These are phyloP conservation scores for Candida andamanensis DNA, from an alignment of 805 yeast species.

Conservation along the genomic window DNA sequence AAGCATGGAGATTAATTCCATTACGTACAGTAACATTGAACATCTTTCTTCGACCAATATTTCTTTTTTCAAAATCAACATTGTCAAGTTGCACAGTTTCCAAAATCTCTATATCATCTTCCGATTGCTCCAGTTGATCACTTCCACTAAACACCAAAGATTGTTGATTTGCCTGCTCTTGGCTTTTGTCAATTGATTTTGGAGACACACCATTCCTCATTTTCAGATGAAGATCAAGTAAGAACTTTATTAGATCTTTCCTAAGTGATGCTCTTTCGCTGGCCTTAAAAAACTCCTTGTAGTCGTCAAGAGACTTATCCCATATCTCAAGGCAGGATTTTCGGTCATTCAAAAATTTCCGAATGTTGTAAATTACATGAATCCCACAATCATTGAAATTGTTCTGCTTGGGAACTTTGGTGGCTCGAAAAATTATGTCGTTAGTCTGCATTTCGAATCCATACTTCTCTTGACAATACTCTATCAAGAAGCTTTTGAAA, in stretches of 20 bases:
- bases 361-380: slow-evolving; percentile 73
- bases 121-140: too few species aligned
- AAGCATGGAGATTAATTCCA: slow-evolving; percentile 2
- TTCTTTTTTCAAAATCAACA: background rate
- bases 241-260: slow-evolving; percentile 18
- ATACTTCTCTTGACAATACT: slow-evolving; percentile 66
- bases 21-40: slow-evolving; percentile 2
- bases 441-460: slow-evolving; percentile 40
- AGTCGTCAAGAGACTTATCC: slow-evolving; percentile 20
- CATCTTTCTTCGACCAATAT: slow-evolving; percentile 1
- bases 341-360: slow-evolving; percentile 50
- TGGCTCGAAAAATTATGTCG: slow-evolving; percentile 44
- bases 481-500: slow-evolving; percentile 53
- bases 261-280: slow-evolving; percentile 27
- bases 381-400: slow-evolving; percentile 95
- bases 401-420: slow-evolving; percentile 73
- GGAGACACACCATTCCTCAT: too few species aligned
- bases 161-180: too few species aligned
- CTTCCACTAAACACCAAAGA: too few species aligned
- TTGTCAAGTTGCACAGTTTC: slow-evolving; percentile 1
- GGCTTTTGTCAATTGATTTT: too few species aligned
- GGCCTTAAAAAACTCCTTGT: slow-evolving; percentile 18
- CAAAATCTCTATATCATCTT: slow-evolving; percentile 2
- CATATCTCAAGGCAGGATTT: slow-evolving; percentile 45
- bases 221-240: slow-evolving; percentile 23